Percentiles rank a stretch among this genome's conserved stretches.
These are phyloP conservation scores for Aphanomyces cochlioides DNA, from an alignment of 352 stramenopile species.

Conservation along the genomic window DNA sequence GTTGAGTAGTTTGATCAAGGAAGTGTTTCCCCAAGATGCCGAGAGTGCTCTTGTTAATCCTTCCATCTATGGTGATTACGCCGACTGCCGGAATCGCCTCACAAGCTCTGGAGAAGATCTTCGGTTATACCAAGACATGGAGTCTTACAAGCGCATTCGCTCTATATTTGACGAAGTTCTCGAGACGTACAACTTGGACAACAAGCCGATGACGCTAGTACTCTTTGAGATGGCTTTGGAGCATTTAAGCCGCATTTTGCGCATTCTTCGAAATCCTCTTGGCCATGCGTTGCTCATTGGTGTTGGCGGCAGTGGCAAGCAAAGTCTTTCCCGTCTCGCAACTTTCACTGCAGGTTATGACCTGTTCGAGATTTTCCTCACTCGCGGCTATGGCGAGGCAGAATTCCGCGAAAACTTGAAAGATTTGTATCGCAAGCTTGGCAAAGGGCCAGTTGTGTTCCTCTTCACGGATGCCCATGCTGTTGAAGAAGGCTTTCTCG, in stretches of 20 bases:
- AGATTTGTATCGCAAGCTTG: conserved; percentile 88
- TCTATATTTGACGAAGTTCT: conserved; percentile 92
- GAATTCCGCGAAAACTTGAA: conserved; percentile 95
- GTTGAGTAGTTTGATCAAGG: conserved; percentile 69
- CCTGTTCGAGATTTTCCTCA: conserved; percentile 93
- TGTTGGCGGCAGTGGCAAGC: conserved; percentile 92
- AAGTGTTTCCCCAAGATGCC: conserved; percentile 57
- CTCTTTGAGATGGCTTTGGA: conserved; percentile 95
- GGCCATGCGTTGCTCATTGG: conserved; percentile 93
- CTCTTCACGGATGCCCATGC: conserved; percentile 95
- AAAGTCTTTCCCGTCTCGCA: conserved; percentile 89
- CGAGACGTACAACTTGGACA: conserved; percentile 92
- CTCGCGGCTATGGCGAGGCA: conserved; percentile 88
- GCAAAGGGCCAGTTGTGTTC: conserved; percentile 88
- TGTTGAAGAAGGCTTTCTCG: conserved; percentile 94
- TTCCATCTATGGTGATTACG: conserved; percentile 92
- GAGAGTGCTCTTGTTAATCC: conserved; percentile 75
- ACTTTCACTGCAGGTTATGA: conserved; percentile 92
- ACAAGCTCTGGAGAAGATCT: conserved; percentile 70
- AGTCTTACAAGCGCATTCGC: conserved; percentile 85
- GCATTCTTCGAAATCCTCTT: conserved; percentile 89
- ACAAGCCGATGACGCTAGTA: conserved; percentile 93
- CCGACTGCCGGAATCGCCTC: conserved; percentile 73
- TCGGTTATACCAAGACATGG: conserved; percentile 92
- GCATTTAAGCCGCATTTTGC: conserved; percentile 89